phyloP scores from a whole-genome alignment of 176 grass and related monocot species.

The Carex parvula region DNA sequence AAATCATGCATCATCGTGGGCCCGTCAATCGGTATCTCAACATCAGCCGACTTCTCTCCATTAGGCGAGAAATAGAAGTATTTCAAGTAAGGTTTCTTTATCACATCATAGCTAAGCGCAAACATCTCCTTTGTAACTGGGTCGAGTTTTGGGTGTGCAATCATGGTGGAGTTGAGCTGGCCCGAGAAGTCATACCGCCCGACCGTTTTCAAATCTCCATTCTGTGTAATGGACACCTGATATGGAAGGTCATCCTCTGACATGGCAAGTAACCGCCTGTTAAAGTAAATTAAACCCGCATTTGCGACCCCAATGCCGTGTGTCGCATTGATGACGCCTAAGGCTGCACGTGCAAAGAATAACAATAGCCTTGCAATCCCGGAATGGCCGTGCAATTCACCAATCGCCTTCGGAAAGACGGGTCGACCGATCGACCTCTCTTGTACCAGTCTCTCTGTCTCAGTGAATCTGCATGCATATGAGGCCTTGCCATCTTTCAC shows the following conservation, averaged over 20 bases:
- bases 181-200: conserved; percentile 60
- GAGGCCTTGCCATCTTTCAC: conserved; percentile 47
- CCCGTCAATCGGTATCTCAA: conserved; percentile 55
- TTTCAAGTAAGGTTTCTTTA: conserved; percentile 64
- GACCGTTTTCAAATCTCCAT: conserved; percentile 72
- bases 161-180: conserved; percentile 66
- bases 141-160: conserved; percentile 94
- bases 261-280: conserved; percentile 87
- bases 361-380: conserved; percentile 65
- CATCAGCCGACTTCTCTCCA: conserved; percentile 62
- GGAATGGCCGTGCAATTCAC: conserved; percentile 91
- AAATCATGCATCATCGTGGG: conserved; percentile 97
- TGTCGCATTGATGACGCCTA: conserved; percentile 61
- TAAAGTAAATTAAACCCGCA: conserved; percentile 76
- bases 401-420: conserved; percentile 80
- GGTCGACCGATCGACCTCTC: conserved; percentile 45
- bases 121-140: conserved; percentile 78
- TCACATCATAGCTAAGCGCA: conserved; percentile 80
- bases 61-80: conserved; percentile 71
- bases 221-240: conserved; percentile 59
- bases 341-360: conserved; percentile 50
- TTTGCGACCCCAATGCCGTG: conserved; percentile 76
- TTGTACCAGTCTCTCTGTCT: conserved; percentile 68
- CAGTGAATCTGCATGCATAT: conserved; percentile 81
- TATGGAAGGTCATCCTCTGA: conserved; percentile 97